A percentile compares a stretch with the other conserved stretches of the same genome.
phyloP scores from a whole-genome alignment of 208 protist genomes.

The Porcisia hertigi region DNA sequence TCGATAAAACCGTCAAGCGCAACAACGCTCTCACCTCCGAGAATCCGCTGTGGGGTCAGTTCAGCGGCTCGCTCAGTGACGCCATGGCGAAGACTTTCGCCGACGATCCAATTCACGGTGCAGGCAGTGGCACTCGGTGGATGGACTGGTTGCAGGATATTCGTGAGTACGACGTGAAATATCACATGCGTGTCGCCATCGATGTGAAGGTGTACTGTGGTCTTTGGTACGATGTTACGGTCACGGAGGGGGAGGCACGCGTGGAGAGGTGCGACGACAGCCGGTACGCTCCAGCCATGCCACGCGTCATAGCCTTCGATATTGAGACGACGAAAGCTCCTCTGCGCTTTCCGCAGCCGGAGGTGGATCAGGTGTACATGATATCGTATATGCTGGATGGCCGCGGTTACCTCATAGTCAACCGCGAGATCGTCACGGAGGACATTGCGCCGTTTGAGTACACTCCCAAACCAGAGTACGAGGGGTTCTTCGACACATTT shows the following conservation, averaged over 20 bases:
- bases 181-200: conserved; percentile 97
- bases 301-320: conserved; percentile 96
- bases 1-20: conserved; percentile 86
- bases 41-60: conserved; percentile 49
- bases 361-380: conserved; percentile 99
- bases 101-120: conserved; percentile 43
- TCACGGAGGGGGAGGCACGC: conserved; percentile 66
- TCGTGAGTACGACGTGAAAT: conserved; percentile 99
- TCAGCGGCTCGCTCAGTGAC: conserved; percentile 67
- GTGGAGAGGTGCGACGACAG: conserved; percentile 84
- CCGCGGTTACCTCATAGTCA: conserved; percentile 98
- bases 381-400: conserved; percentile 99
- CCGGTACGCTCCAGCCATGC: conserved; percentile 91
- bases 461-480: conserved; percentile 98
- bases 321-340: conserved; percentile 99
- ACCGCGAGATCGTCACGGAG: conserved; percentile 97
- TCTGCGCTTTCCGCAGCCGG: conserved; percentile 98
- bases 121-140: conserved; percentile 44
- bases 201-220: conserved; percentile 95
- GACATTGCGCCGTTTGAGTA: conserved; percentile 99
- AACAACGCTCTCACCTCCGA: conserved; percentile 42
- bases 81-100: conserved; percentile 76
- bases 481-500: conserved; percentile 97
- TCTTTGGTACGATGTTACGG: conserved; percentile 96
- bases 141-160: conserved; percentile 96